Evolutionary conservation across 192 early-diverging fungal species (phyloP), one percentile per base, ranked within the genome.

Genomic region (Backusella tuberculispora): DNA sequence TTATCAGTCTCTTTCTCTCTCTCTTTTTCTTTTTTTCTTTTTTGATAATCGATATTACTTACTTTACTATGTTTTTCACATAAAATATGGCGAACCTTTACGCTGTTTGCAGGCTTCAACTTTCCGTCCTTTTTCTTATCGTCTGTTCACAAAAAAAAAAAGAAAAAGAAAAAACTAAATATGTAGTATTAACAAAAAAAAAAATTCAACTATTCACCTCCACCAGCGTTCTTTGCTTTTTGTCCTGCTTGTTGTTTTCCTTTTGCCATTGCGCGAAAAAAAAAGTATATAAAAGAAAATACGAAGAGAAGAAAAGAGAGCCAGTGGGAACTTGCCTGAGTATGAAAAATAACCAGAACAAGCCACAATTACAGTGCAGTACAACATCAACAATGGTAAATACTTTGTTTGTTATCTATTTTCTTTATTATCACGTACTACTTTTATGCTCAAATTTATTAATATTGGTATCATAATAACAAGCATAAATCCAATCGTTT

Each of bases 1-100:
- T 63, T 26, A 41, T 17, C 46, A 41, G 10, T 17, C 29, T 34
- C 0, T 2, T 34, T 34, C 29, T 34, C 29, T 34, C 29, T 71
- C 24, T 19, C 24, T 71, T 17, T 44, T 24, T 17, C 13, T 44
- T 9, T 72, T 34, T 72, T 24, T 43, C 44, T 38, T 13, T 29
- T 14, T 77, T 17, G 74, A 37, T 40, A 79, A 53, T 24, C 24
- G 17, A 12, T 13, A 9, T 26, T 34, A 3, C 29, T 71, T 67
- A 85, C 89, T 80, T 88, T 93, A 29, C 85, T 79, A 34, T 94
- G 91, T 70, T 94, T 96, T 72, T 94, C 94, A 82, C 95, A 96
- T 6, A 96, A 85, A 72, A 95, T 95, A 81, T 96, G 92, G 34
- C 93, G 85, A 24, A 93, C 89, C 78, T 73, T 73, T 21, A 73